phyloP scores from a whole-genome alignment of 257 asterid species.

The Marsdenia floribunda region DNA sequence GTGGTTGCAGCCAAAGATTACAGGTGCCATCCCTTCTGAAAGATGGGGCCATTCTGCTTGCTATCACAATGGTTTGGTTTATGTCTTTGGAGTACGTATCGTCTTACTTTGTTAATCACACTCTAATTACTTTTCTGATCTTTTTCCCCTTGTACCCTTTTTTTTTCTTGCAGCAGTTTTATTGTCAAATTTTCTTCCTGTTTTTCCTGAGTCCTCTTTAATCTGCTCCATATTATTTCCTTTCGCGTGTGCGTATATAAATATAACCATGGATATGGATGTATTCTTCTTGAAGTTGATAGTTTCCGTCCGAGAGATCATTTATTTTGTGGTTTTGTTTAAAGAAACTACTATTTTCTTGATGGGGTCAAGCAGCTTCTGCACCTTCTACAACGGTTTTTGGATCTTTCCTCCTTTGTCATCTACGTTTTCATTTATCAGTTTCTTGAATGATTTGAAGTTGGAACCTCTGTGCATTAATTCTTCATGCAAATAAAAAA shows the following conservation, averaged over 20 bases:
- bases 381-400: conserved; percentile 20
- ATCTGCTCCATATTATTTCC: background rate
- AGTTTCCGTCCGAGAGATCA: background rate
- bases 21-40: conserved; percentile 74
- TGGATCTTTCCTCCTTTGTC: conserved; percentile 19
- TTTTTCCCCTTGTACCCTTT: too few relatives aligned
- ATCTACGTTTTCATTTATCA: background rate
- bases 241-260: background rate
- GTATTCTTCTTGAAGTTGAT: background rate
- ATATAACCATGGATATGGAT: background rate
- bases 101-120: background rate
- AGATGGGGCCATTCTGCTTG: conserved; percentile 99
- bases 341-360: conserved; percentile 7
- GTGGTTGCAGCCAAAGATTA: conserved; percentile 69
- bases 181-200: background rate
- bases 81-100: conserved; percentile 70
- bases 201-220: conserved; percentile 16
- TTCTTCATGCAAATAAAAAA: conserved; percentile 4
- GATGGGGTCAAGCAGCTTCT: conserved; percentile 16
- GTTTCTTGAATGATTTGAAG: conserved; percentile 8
- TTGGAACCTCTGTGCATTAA: too few relatives aligned
- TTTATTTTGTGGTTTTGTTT: background rate
- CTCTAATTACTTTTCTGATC: too few relatives aligned
- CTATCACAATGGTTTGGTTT: conserved; percentile 63
- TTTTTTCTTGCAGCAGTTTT: too few relatives aligned